A percentile compares a stretch with the other conserved stretches of the same genome.
Conservation (phyloP, 2,329 filamentous ascomycete species). For the Clonostachys sp. region DNA sequence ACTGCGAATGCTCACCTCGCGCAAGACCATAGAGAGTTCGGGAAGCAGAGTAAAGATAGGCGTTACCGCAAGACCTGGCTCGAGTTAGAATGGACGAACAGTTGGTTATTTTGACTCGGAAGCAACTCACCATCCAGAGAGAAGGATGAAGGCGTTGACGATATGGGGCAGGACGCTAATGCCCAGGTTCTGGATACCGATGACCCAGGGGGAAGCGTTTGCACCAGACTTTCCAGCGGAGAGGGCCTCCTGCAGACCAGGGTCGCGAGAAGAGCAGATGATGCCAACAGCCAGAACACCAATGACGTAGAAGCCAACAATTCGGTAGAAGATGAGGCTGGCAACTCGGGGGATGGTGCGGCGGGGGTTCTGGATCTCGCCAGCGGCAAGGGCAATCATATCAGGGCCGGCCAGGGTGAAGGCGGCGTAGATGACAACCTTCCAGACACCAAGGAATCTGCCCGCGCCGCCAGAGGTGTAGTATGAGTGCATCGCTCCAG, state of each 20-base stretch:
- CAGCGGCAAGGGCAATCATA: slow-evolving; percentile 52
- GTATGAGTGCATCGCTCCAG: slow-evolving; percentile 24
- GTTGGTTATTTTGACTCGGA: too few species aligned
- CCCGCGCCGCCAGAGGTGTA: slow-evolving; percentile 45
- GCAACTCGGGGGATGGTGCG: slow-evolving; percentile 63
- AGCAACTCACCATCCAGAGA: slow-evolving; percentile 33
- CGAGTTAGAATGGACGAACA: slow-evolving; percentile 34
- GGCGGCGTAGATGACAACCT: slow-evolving; percentile 57
- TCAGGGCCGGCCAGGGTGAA: slow-evolving; percentile 67
- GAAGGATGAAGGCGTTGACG: slow-evolving; percentile 54
- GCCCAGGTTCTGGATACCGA: slow-evolving; percentile 50
- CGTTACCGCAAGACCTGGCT: slow-evolving; percentile 35
- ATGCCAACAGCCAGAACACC: slow-evolving; percentile 51
- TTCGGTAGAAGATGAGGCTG: slow-evolving; percentile 69
- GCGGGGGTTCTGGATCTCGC: slow-evolving; percentile 62
- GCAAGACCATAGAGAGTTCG: slow-evolving; percentile 44
- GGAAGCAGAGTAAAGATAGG: slow-evolving; percentile 41
- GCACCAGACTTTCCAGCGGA: slow-evolving; percentile 47
- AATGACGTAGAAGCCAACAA: slow-evolving; percentile 69
- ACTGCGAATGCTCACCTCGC: slow-evolving; percentile 8
- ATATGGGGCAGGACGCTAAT: slow-evolving; percentile 47
- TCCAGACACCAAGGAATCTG: slow-evolving; percentile 53
- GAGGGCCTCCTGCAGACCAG: slow-evolving; percentile 28
- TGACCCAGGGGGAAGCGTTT: slow-evolving; percentile 56
- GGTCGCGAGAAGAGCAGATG: slow-evolving; percentile 45